Evolutionary conservation across 768 basidiomycete genomes (phyloP).

Genomic region (Podaxis sp.): DNA sequence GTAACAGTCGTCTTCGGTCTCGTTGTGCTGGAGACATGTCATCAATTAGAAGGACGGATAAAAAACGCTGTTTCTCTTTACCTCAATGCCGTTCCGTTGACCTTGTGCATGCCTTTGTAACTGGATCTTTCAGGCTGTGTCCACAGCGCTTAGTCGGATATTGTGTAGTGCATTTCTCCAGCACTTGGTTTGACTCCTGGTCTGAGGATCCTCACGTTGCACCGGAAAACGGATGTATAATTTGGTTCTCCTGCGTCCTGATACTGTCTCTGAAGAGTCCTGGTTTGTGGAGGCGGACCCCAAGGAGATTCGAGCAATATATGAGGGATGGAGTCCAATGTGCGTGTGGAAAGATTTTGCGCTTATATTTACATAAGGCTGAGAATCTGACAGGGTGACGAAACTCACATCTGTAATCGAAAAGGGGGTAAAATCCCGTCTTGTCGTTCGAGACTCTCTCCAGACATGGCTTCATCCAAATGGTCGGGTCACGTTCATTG

Average conservation of each 20-base stretch:
- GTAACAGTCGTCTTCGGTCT: too few relatives aligned
- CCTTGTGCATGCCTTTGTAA: too few relatives aligned
- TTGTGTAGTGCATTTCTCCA: conserved; percentile 26
- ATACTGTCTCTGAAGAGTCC: conserved; percentile 34
- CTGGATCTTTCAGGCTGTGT: too few relatives aligned
- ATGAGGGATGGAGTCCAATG: conserved; percentile 46
- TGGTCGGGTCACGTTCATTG: conserved; percentile 41
- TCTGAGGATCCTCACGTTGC: conserved; percentile 12
- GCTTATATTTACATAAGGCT: not conserved
- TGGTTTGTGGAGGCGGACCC: conserved; percentile 38
- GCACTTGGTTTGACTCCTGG: not conserved
- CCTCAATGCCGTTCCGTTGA: too few relatives aligned
- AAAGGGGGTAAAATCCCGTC: conserved; percentile 39
- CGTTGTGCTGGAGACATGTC: too few relatives aligned
- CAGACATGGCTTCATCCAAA: conserved; percentile 43
- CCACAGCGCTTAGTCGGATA: conserved; percentile 24
- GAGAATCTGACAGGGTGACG: conserved; percentile 26
- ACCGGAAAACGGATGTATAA: conserved; percentile 39
- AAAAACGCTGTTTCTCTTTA: too few relatives aligned
- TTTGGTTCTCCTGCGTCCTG: conserved; percentile 36
- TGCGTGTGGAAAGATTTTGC: conserved; percentile 13
- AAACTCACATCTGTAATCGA: conserved; percentile 44
- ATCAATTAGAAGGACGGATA: too few relatives aligned
- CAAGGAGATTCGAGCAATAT: conserved; percentile 43
- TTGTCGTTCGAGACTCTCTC: conserved; percentile 46